Evolutionary conservation across 306 rosid genomes (phyloP), one percentile per base, ranked within the genome.

Genomic region (Spatholobus suberectus): DNA sequence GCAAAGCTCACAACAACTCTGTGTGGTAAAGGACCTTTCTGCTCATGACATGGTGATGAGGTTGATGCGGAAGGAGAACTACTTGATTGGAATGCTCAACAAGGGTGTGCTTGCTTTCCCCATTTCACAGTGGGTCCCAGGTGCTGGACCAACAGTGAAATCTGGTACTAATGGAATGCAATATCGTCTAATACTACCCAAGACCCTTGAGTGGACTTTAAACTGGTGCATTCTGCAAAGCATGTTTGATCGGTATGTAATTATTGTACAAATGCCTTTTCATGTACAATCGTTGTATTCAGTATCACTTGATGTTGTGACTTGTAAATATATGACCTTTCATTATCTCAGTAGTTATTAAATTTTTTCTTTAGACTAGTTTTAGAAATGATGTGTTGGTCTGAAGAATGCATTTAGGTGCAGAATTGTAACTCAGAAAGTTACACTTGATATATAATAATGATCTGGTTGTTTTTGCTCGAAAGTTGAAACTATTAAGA

Each of bases 1-100:
- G 18, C 99, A 96, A 81, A 92, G 85, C 57, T 84, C 90, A 20
- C 87, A 75, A 73, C 89, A 85, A 81, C 95, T 96, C 13, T 96
- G 98, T 86, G 94, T 96, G 80, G 93, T 91, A 24, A 96, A 88
- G 84, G 91, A 94, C 87, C 97, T 94, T 78, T 89, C 98, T 91
- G 96, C 93, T 67, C 99, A 96, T 85, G 97, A 96, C 80, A 87
- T 94, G 74, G 88, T 96, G 26, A 96, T 94, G 98, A 92, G 99
- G 38, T 75, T 96, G 87, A 96, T 96, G 99, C 94, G 99, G 83
- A 96, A 94, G 89, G 98, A 96, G 82, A 96, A 96, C 84, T 96
- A 94, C 87, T 85, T 96, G 81, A 96, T 96, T 35, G 98, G 97
- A 76, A 92, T 96, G 98, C 87, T 96, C 55, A 96, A 96, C 92